Percentiles rank a stretch among this genome's conserved stretches.
Conservation (phyloP, 257 asterid species). For the Cynanchum wilfordii region DNA sequence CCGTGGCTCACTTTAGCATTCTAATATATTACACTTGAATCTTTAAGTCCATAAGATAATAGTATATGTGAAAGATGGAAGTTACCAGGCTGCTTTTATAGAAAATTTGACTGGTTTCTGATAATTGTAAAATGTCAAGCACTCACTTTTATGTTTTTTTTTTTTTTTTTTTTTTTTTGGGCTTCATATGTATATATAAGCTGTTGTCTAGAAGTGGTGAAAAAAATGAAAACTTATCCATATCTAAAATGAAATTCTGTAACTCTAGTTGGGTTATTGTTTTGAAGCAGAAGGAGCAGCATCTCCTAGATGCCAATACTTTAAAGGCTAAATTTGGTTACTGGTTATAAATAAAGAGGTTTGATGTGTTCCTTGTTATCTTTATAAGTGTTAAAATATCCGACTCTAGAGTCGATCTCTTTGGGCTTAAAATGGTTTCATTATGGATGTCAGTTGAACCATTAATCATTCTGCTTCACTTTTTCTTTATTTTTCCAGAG, state of each 20-base stretch:
- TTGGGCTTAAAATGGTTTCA: neutral
- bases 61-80: neutral
- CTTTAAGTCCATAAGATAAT: neutral
- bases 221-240: neutral
- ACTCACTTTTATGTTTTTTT: no score
- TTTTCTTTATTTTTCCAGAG: conserved; percentile 35
- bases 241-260: neutral
- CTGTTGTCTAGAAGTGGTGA: neutral
- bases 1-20: neutral
- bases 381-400: no score
- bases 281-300: neutral
- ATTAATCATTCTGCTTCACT: neutral
- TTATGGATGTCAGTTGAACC: neutral
- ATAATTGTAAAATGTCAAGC: neutral
- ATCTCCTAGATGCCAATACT: neutral
- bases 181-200: neutral
- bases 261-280: neutral
- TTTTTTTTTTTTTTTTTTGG: neutral
- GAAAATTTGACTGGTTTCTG: neutral
- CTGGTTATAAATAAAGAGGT: neutral
- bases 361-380: neutral
- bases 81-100: neutral
- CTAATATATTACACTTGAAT: neutral
- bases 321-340: neutral
- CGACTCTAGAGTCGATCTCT: neutral